These are phyloP conservation scores for Xylaria palmicola DNA, from an alignment of 495 filamentous ascomycete species.

Conservation along the genomic window DNA sequence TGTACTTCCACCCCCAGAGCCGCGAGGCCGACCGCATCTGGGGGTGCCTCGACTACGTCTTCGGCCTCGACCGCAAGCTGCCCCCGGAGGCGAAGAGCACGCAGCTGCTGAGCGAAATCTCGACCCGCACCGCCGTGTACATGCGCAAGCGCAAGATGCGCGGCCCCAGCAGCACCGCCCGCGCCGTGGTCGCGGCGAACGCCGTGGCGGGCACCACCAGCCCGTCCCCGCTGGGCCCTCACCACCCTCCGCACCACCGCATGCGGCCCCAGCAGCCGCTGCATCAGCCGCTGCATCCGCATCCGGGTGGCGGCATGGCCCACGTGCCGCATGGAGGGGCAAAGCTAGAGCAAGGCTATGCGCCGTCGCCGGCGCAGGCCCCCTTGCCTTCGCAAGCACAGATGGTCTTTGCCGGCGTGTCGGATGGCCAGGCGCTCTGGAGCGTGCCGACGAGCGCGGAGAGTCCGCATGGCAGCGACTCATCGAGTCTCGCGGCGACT, in stretches of 20 bases:
- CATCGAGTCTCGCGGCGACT: constrained; percentile 16
- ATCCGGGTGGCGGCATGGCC: background rate
- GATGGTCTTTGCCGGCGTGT: constrained; percentile 47
- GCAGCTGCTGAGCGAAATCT: constrained; percentile 42
- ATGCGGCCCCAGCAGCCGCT: constrained; percentile 7
- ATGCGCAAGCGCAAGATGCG: constrained; percentile 46
- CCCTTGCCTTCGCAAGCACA: no score
- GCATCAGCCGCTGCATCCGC: background rate
- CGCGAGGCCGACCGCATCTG: constrained; percentile 62
- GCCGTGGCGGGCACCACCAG: constrained; percentile 39
- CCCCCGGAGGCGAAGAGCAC: constrained; percentile 40
- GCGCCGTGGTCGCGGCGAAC: constrained; percentile 37
- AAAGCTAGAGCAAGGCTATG: constrained; percentile 3
- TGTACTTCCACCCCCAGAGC: constrained; percentile 56
- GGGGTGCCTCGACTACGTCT: constrained; percentile 69
- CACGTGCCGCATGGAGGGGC: background rate
- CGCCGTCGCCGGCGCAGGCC: background rate
- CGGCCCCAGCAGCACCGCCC: constrained; percentile 37
- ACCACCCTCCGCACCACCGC: constrained; percentile 17
- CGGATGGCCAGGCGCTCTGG: constrained; percentile 47
- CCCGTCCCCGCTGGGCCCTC: background rate
- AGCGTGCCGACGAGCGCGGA: constrained; percentile 34
- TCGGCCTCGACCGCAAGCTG: constrained; percentile 54
- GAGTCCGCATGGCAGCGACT: constrained; percentile 30
- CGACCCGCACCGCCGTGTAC: constrained; percentile 40